A percentile compares a stretch with the other conserved stretches of the same genome.
These are phyloP conservation scores for Theileria parva DNA, from an alignment of 169 alveolate genomes.

Conservation along the genomic window DNA sequence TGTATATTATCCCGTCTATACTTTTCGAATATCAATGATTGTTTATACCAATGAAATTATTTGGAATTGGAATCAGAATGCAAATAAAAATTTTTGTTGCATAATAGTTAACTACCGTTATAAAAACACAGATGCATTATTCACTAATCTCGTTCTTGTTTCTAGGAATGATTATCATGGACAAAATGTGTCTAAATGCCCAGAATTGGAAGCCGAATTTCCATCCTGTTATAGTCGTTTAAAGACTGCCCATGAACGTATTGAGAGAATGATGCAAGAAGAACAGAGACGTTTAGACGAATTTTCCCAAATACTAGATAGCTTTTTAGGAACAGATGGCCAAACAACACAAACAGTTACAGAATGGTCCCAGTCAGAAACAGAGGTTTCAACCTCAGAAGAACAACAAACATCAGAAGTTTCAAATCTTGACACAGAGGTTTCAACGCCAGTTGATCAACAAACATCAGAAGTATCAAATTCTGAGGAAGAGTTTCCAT, in stretches of 20 bases:
- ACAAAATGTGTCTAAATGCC: neutral
- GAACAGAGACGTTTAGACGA: neutral
- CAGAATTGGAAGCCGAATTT: neutral
- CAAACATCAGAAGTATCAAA: neutral
- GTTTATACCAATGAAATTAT: neutral
- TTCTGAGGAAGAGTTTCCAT: neutral
- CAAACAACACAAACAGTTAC: neutral
- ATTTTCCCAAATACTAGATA: neutral
- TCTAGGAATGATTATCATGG: neutral
- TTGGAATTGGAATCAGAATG: neutral
- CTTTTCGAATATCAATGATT: neutral
- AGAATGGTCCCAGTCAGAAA: too few species aligned
- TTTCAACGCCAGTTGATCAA: neutral
- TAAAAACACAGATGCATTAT: neutral
- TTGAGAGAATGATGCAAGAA: neutral
- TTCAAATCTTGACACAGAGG: too few species aligned
- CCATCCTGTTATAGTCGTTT: neutral
- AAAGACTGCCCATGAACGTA: neutral
- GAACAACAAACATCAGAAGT: too few species aligned
- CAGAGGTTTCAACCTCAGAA: too few species aligned
- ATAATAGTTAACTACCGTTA: neutral
- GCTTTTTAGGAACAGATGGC: neutral
- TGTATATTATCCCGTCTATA: neutral
- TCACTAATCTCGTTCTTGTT: neutral
- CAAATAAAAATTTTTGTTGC: neutral